A percentile compares a stretch with the other conserved stretches of the same genome.
Conservation (phyloP, 148 eudicot genomes). For the Persicaria maculosa region DNA sequence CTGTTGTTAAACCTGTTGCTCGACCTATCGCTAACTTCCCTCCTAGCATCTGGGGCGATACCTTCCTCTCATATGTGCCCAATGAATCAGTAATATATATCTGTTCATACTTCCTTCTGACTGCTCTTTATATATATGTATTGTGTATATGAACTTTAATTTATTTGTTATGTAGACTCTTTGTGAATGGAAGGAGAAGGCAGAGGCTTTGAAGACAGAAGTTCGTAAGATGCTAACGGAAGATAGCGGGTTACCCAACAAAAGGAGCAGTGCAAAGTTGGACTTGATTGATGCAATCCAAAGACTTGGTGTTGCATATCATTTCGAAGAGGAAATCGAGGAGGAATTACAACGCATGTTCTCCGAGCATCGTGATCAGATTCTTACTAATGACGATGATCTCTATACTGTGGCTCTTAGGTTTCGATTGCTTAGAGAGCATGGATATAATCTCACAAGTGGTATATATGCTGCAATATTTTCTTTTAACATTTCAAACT, state of each 20-base stretch:
- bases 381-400: background rate
- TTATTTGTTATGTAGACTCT: background rate
- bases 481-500: no score
- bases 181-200: background rate
- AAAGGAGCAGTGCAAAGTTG: background rate
- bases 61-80: no score
- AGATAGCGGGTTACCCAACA: background rate
- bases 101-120: background rate
- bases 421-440: conserved; percentile 19
- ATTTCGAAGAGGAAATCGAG: conserved; percentile 26
- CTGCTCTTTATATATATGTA: background rate
- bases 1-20: no score
- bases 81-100: no score
- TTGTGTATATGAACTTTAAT: background rate
- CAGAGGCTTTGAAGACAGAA: background rate
- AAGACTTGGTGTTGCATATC: conserved; percentile 23
- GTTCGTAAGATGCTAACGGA: background rate
- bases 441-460: conserved; percentile 13
- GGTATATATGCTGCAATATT: background rate
- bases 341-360: conserved; percentile 7
- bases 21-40: no score
- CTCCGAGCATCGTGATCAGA: background rate
- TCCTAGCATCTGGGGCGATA: no score
- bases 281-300: conserved; percentile 19
- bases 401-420: conserved; percentile 14